These are phyloP conservation scores for Strigomonas culicis DNA, from an alignment of 208 protist species.

Conservation along the genomic window DNA sequence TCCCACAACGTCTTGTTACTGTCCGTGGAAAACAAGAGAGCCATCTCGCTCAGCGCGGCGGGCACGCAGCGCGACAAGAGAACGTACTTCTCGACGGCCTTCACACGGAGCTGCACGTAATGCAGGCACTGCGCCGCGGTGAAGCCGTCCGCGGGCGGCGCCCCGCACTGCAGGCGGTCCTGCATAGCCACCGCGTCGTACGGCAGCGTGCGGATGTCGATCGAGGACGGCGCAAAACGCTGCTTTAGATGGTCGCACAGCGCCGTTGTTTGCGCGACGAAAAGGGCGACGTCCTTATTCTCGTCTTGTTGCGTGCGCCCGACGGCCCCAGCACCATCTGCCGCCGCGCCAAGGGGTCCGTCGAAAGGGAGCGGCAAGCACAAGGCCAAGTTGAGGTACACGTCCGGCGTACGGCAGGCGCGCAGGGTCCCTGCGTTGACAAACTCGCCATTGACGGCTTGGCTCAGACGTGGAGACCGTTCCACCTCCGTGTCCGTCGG, in stretches of 20 bases:
- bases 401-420: slow-evolving; percentile 30
- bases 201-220: not conserved
- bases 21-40: no score
- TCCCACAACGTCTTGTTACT: no score
- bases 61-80: slow-evolving; percentile 17
- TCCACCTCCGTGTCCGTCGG: not conserved
- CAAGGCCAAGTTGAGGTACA: slow-evolving; percentile 32
- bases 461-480: no score
- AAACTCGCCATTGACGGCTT: no score
- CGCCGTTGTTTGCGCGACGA: not conserved
- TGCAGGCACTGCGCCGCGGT: slow-evolving; percentile 65
- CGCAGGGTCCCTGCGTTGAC: slow-evolving; percentile 19
- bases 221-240: not conserved
- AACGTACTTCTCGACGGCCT: slow-evolving; percentile 31
- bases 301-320: not conserved
- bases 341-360: no score
- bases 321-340: not conserved
- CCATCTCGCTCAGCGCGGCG: not conserved
- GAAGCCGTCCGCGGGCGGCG: slow-evolving; percentile 4
- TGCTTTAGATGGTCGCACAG: not conserved
- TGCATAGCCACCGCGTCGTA: not conserved
- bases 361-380: slow-evolving; percentile 26
- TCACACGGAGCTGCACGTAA: slow-evolving; percentile 37
- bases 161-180: no score
- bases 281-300: not conserved